Percentiles rank a stretch among this genome's conserved stretches.
phyloP scores from a whole-genome alignment of 768 basidiomycete genomes.

The Auriscalpium microsporum region DNA sequence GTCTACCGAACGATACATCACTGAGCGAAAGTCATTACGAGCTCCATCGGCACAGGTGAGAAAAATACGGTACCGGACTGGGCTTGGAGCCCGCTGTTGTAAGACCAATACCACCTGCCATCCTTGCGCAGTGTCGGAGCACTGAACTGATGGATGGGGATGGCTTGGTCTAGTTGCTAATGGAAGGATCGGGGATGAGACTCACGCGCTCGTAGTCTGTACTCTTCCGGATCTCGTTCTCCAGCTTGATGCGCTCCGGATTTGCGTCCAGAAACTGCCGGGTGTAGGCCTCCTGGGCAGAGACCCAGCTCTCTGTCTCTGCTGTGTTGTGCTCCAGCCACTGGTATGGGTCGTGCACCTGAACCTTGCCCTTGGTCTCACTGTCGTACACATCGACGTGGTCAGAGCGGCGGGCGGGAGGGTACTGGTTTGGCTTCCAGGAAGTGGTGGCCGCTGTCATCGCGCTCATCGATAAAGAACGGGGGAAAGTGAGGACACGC shows the following conservation, averaged over 20 bases:
- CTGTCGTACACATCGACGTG: constrained; percentile 65
- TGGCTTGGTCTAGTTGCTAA: not conserved
- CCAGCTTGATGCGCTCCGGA: constrained; percentile 47
- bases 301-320: constrained; percentile 60
- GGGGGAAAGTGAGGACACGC: not conserved
- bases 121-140: constrained; percentile 55
- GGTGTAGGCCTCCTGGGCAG: constrained; percentile 51
- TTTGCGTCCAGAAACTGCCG: constrained; percentile 55
- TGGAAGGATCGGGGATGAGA: not conserved
- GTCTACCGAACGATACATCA: constrained; percentile 53
- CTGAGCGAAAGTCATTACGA: constrained; percentile 23
- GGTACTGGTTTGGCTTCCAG: constrained; percentile 56
- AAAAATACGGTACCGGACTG: constrained; percentile 34
- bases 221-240: constrained; percentile 47
- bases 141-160: constrained; percentile 40
- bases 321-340: constrained; percentile 62
- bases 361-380: constrained; percentile 49
- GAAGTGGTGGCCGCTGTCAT: constrained; percentile 25
- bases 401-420: constrained; percentile 53
- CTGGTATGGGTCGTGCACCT: constrained; percentile 61
- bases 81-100: constrained; percentile 69
- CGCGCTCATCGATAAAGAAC: not conserved
- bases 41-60: not conserved
- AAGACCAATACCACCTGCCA: constrained; percentile 72
- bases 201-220: constrained; percentile 33